Evolutionary conservation across 1,139 yeast genomes (phyloP).

Genomic region (Candida gigantensis): DNA sequence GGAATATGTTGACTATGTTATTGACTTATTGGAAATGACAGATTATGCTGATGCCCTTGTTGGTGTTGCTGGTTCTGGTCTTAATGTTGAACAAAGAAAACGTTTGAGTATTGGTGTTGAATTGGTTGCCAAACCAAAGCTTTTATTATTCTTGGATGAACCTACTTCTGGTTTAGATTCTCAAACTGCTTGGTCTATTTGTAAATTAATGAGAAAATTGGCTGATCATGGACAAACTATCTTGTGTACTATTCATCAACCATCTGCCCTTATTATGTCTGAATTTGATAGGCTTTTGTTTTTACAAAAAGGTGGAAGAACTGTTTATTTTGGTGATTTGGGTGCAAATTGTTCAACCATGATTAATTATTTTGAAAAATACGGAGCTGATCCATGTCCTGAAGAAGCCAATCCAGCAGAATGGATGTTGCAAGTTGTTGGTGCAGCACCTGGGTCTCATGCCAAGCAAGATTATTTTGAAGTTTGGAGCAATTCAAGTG

Average conservation of each 20-base stretch:
- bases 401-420: slow-evolving; percentile 54
- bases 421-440: slow-evolving; percentile 58
- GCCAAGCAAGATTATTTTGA: slow-evolving; percentile 36
- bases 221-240: slow-evolving; percentile 47
- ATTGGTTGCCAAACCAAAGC: slow-evolving; percentile 40
- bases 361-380: slow-evolving; percentile 55
- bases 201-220: slow-evolving; percentile 42
- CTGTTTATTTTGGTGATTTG: slow-evolving; percentile 68
- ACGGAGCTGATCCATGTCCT: slow-evolving; percentile 51
- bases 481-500: slow-evolving; percentile 35
- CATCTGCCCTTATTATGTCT: slow-evolving; percentile 38
- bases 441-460: slow-evolving; percentile 38
- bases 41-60: slow-evolving; percentile 39
- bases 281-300: slow-evolving; percentile 39
- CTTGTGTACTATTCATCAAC: slow-evolving; percentile 46
- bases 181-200: slow-evolving; percentile 47
- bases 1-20: slow-evolving; percentile 35
- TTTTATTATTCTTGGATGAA: slow-evolving; percentile 38
- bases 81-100: slow-evolving; percentile 42
- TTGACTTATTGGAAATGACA: slow-evolving; percentile 38
- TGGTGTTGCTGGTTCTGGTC: slow-evolving; percentile 45
- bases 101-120: slow-evolving; percentile 43
- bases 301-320: slow-evolving; percentile 51
- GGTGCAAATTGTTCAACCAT: slow-evolving; percentile 55
- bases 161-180: slow-evolving; percentile 46